These are phyloP conservation scores for Fallopia convolvulus DNA, from an alignment of 148 eudicot species.

Conservation along the genomic window DNA sequence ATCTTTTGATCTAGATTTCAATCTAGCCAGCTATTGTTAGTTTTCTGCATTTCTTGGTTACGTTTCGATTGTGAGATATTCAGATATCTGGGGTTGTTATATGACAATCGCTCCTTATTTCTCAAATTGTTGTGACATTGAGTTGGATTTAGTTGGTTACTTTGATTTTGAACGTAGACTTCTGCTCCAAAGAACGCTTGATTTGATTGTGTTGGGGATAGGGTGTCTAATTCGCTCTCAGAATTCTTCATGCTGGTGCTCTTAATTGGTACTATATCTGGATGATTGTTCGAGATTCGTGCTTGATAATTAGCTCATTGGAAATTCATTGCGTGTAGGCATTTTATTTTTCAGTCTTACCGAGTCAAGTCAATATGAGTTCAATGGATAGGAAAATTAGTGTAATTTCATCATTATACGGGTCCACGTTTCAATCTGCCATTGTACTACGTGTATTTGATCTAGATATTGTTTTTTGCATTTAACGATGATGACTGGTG, in stretches of 20 bases:
- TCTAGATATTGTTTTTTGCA: background rate
- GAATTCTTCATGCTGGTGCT: background rate
- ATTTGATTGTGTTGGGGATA: background rate
- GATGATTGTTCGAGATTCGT: background rate
- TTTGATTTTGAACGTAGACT: background rate
- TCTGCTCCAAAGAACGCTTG: background rate
- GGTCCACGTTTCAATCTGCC: background rate
- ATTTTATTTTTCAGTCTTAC: background rate
- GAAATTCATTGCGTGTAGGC: background rate
- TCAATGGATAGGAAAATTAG: background rate
- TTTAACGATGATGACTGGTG: background rate
- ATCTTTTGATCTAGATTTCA: background rate
- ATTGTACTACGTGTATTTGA: background rate
- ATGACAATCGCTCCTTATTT: background rate
- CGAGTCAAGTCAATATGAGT: background rate
- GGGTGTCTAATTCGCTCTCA: background rate
- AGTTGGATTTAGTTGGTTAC: background rate
- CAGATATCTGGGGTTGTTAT: background rate
- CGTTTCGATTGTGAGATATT: background rate
- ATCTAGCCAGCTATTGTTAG: background rate
- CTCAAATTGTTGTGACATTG: background rate
- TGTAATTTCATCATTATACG: background rate
- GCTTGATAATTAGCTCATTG: background rate
- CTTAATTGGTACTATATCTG: background rate
- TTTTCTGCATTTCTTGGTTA: background rate